Evolutionary conservation across 2,329 filamentous ascomycete species (phyloP), one percentile per base, ranked within the genome.

Genomic region (Aspergillus uvarum): DNA sequence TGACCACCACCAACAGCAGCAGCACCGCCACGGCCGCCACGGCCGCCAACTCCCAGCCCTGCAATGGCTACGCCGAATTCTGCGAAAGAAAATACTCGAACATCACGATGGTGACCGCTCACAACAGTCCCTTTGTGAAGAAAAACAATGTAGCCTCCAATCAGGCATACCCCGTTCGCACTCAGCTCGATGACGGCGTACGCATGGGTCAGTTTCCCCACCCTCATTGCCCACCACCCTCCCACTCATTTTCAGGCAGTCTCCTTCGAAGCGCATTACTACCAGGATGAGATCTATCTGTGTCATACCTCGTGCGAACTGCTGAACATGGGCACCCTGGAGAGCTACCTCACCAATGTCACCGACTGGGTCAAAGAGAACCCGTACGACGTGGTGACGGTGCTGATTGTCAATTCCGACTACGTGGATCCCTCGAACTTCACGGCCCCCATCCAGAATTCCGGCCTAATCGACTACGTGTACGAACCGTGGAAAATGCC

Each of bases 261-360:
- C 29, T 83, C 87, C 74, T 86, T 86, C 62, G 82, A 87, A 72
- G 81, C 81, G 0, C 86, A 87, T 61, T 77, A 75, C 32, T 72
- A 79, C 24, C 85, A 88, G 65, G 77, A 77, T 19, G 84, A 82
- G 0, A 75, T 89, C 50, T 89, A 91, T 75, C 91, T 95, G 68
- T 97, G 93, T 76, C 93, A 97, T 74, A 91, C 89, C 1, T 87
- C 84, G 48, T 97, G 93, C 76, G 85, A 92, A 65, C 79, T 96
- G 2, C 84, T 96, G 32, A 88, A 96, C 66, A 90, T 85, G 2
- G 93, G 94, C 0, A 88, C 90, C 8, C 89, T 95, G 54, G 86
- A 88, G 56, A 79, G 84, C 47, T 95, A 91, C 79, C 85, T 97
- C 35, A 80, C 80, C 5, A 82, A 80, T 0, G 89, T 96, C 12